Evolutionary conservation across 2,329 filamentous ascomycete genomes (phyloP).

Genomic region (Karstenula rhodostoma): DNA sequence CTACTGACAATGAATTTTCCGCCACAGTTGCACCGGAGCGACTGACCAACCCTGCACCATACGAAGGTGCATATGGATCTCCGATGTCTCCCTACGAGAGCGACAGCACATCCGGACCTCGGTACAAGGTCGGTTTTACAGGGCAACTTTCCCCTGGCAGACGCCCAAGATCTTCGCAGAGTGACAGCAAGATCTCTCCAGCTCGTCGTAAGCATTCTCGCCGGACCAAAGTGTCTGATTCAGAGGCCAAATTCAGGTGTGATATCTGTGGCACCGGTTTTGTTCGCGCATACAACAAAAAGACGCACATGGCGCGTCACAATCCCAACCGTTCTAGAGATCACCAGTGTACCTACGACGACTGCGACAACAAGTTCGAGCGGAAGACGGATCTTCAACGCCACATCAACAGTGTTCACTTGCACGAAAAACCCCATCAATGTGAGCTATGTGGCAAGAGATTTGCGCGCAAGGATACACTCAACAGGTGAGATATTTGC

Average conservation of each 20-base stretch:
- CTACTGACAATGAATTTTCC: slow-evolving; percentile 30
- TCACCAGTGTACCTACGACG: slow-evolving; percentile 70
- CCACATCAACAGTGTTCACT: slow-evolving; percentile 70
- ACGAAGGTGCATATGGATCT: slow-evolving; percentile 35
- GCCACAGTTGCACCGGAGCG: slow-evolving; percentile 46
- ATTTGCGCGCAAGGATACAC: slow-evolving; percentile 83
- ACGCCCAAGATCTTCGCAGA: slow-evolving; percentile 24
- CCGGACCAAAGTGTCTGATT: slow-evolving; percentile 61
- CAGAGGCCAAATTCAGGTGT: slow-evolving; percentile 77
- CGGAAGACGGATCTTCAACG: slow-evolving; percentile 79
- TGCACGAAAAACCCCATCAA: slow-evolving; percentile 73
- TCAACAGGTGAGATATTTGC: slow-evolving; percentile 71
- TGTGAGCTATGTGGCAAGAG: slow-evolving; percentile 75
- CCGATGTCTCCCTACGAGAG: slow-evolving; percentile 28
- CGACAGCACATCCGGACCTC: slow-evolving; percentile 24
- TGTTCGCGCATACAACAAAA: slow-evolving; percentile 85
- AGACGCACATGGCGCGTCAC: slow-evolving; percentile 85
- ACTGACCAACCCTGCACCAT: slow-evolving; percentile 34
- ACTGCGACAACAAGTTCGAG: slow-evolving; percentile 79
- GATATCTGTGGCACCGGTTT: slow-evolving; percentile 80
- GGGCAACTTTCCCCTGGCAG: slow-evolving; percentile 23
- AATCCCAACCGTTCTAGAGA: slow-evolving; percentile 76
- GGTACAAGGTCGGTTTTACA: slow-evolving; percentile 22
- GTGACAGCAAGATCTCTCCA: slow-evolving; percentile 15
- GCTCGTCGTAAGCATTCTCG: slow-evolving; percentile 22